A percentile compares a stretch with the other conserved stretches of the same genome.
phyloP scores from a whole-genome alignment of 2,329 filamentous ascomycete species.

The Exophiala alcalophila region DNA sequence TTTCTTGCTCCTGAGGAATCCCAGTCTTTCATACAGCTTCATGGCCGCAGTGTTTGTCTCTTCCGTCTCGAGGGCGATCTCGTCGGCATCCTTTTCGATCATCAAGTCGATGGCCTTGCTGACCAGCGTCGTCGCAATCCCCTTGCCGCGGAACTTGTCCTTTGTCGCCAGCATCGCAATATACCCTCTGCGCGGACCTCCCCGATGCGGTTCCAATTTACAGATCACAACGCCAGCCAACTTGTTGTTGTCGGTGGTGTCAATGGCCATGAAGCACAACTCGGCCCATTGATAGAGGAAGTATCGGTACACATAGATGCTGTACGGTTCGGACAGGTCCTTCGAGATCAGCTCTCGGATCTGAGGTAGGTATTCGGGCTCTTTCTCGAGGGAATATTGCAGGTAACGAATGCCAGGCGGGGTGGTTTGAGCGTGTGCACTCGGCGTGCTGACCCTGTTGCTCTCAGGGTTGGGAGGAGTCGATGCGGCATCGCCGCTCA shows the following conservation, averaged over 20 bases:
- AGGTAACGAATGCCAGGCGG: constrained; percentile 49
- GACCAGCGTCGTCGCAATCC: constrained; percentile 87
- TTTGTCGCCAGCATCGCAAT: constrained; percentile 98
- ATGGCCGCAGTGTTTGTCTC: constrained; percentile 87
- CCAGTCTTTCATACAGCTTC: constrained; percentile 86
- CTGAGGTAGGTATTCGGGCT: constrained; percentile 69
- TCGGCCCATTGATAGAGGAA: constrained; percentile 98
- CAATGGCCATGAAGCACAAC: constrained; percentile 83
- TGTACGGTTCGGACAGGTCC: constrained; percentile 95
- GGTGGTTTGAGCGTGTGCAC: constrained; percentile 22
- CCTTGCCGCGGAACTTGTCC: constrained; percentile 72
- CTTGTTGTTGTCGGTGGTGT: constrained; percentile 56
- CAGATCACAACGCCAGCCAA: constrained; percentile 90
- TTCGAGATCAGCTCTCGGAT: constrained; percentile 93
- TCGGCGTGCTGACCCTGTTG: constrained; percentile 5
- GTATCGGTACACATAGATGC: constrained; percentile 98
- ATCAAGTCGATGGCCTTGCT: constrained; percentile 87
- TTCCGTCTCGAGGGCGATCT: constrained; percentile 94
- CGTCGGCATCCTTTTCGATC: constrained; percentile 78
- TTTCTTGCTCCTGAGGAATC: constrained; percentile 88
- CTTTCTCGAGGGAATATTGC: constrained; percentile 58
- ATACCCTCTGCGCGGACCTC: constrained; percentile 84
- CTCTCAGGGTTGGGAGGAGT: constrained; percentile 3
- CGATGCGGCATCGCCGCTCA: constrained; percentile 24
- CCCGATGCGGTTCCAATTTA: constrained; percentile 87